Base-by-base conservation (phyloP, 768 basidiomycete species). In the Lactarius akahatsu region DNA sequence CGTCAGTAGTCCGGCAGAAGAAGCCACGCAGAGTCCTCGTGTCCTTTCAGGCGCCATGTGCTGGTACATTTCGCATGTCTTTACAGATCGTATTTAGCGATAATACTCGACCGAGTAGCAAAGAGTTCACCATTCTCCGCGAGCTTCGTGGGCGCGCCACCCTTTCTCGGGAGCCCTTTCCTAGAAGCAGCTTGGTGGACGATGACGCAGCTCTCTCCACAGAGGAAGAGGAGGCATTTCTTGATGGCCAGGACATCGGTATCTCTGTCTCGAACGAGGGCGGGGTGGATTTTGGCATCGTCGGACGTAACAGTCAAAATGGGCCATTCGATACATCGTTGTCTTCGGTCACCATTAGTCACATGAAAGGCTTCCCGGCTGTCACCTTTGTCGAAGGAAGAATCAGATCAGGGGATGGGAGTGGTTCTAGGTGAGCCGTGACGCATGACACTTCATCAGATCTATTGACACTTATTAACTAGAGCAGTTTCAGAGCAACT, bases 251-350 rank as follows among this genome's bases (percentile, higher is more conserved):
- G 57, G 84, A 82, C 0, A 73, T 87, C 15, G 69, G 72, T 0
- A 73, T 88, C 3, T 73, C 76, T 4, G 69, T 71, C 61, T 61
- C 43, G 10, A 15, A 36, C 2, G 67, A 70, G 1, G 32, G 7
- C n/a, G 80, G 80, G 7, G 72, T 83, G 18, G 80, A 88, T 70
- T 83, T 88, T 59, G 85, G 79, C 4, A 75, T 87, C 50, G 71
- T 88, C 5, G 80, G 82, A 23, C 72, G 75, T 3, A 62, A 66
- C 0, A 72, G 71, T 13, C 79, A 78, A 1, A 52, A 62, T 8
- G 56, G 36, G 15, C 72, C 72, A 2, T 64, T 70, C 34, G 47
- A 34, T 10, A 60, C 52, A 5, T 26, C 32, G 34, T 23, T 9
- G 26, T 47, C 11, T 36, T 74, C 13, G 43, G 55, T 16, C 52